Base-by-base conservation (phyloP, 108 stramenopile genomes). In the Schizochytrium sp. region DNA sequence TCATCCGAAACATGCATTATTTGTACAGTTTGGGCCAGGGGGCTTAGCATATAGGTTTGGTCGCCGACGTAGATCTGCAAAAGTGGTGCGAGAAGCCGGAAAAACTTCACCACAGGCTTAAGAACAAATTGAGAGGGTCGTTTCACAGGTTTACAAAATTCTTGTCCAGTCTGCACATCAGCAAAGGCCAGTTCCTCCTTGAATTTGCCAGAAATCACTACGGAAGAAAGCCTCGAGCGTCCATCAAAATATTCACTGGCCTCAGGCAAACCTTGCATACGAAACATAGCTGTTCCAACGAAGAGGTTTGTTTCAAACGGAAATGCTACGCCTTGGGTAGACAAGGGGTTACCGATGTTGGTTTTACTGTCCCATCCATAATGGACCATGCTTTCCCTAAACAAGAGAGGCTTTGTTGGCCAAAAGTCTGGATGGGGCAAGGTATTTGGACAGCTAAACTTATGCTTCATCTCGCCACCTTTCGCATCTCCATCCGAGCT, bases 191-290 rank as follows among this genome's bases (percentile, higher is more conserved):
- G 45, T 53, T 83, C 76, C 47, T 42, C 5, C 76, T 83, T 83
- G 76, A 83, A 83, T 5, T 7, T 2, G 47, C 76, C 76, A 7
- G 15, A 38, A n/a, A 83, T 40, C 38, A 83, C 76, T n/a, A 83
- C 5, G 50, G 76, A 83, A 5, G 76, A 83, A 5, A 83, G 76
- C 76, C 76, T 10, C 0, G 47, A n/a, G 10, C 76, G 2, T 10
- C 76, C 76, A 47, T 83, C 76, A 83, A 83, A 83, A 53, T 83
- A 83, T 13, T 10, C 76, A 38, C 50, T 28, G 53, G 76, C 76
- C 1, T n/a, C 47, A 0, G 47, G 15, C 50, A 49, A 53, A 5
- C 76, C 76, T 42, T 50, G 10, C 15, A 83, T 5, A 0, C 76
- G 45, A 2, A 83, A 83, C 17, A 83, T 83, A 5, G 53, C 53